Evolutionary conservation across 2,329 filamentous ascomycete genomes (phyloP).

Genomic region (Colletotrichum gloeosporioides): DNA sequence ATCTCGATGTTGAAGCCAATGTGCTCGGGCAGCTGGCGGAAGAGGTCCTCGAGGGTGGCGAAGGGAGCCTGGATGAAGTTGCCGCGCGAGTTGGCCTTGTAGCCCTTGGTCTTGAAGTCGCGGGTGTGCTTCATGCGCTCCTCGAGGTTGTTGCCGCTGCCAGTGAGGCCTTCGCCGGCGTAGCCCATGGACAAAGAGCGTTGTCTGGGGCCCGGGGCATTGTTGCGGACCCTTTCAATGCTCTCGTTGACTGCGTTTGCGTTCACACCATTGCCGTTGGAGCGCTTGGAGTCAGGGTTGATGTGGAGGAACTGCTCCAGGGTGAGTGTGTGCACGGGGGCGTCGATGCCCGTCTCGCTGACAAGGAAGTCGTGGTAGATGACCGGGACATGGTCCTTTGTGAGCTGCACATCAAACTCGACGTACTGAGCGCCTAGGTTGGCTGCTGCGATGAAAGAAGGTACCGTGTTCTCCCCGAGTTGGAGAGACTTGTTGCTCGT

Average conservation of each 20-base stretch:
- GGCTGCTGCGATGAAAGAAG: constrained; percentile 94
- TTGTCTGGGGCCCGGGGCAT: constrained; percentile 39
- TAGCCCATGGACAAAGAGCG: constrained; percentile 63
- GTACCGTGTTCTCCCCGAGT: constrained; percentile 93
- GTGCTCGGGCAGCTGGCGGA: constrained; percentile 78
- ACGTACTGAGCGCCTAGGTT: constrained; percentile 84
- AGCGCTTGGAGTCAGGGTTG: constrained; percentile 56
- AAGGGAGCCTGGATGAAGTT: constrained; percentile 97
- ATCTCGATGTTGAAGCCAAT: constrained; percentile 99
- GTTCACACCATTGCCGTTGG: not conserved
- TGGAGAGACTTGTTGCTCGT: constrained; percentile 85
- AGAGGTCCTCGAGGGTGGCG: constrained; percentile 92
- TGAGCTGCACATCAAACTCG: constrained; percentile 90
- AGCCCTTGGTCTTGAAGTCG: constrained; percentile 93
- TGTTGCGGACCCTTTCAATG: constrained; percentile 33
- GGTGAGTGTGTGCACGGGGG: constrained; percentile 92
- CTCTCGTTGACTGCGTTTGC: constrained; percentile 30
- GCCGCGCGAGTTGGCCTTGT: constrained; percentile 92
- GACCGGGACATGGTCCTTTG: constrained; percentile 97
- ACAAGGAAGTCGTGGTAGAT: constrained; percentile 99
- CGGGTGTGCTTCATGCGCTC: constrained; percentile 98
- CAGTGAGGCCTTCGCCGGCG: constrained; percentile 40
- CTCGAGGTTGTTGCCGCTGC: constrained; percentile 48
- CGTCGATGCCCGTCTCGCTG: constrained; percentile 96
- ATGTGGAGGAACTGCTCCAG: constrained; percentile 95